phyloP scores from a whole-genome alignment of 108 stramenopile genomes.

The Ochromonas danica region DNA sequence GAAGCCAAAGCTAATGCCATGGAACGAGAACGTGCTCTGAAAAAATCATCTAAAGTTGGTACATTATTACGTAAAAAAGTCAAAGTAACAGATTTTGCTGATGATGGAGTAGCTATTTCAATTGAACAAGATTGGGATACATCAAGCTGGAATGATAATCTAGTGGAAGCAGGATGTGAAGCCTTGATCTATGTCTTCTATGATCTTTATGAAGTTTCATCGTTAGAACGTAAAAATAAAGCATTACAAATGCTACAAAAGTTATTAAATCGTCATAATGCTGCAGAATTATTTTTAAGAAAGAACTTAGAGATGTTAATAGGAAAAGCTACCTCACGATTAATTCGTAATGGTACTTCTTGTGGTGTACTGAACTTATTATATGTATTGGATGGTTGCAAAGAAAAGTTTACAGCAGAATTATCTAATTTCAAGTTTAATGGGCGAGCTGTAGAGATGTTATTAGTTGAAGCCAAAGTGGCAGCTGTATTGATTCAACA shows the following conservation, averaged over 20 bases:
- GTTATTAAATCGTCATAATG: background rate
- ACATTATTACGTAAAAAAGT: background rate
- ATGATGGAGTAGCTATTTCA: background rate
- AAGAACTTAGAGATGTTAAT: background rate
- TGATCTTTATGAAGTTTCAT: background rate
- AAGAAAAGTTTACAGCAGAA: background rate
- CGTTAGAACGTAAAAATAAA: background rate
- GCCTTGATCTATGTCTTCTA: background rate
- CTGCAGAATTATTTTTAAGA: background rate
- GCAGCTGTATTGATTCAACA: background rate
- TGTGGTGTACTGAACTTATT: background rate
- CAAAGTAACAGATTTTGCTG: background rate
- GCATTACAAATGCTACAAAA: background rate
- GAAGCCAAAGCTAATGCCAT: background rate
- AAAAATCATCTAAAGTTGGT: background rate
- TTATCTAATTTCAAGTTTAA: background rate
- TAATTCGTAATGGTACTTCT: background rate
- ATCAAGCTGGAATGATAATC: background rate
- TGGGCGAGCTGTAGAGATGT: background rate
- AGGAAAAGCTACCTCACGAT: background rate
- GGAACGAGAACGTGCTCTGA: background rate
- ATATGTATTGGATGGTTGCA: background rate
- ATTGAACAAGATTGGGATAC: constrained; percentile 16
- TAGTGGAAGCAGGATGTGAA: background rate
- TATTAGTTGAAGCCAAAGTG: background rate